A percentile compares a stretch with the other conserved stretches of the same genome.
These are phyloP conservation scores for Aquilaria sinensis DNA, from an alignment of 345 rosid genomes.

Conservation along the genomic window DNA sequence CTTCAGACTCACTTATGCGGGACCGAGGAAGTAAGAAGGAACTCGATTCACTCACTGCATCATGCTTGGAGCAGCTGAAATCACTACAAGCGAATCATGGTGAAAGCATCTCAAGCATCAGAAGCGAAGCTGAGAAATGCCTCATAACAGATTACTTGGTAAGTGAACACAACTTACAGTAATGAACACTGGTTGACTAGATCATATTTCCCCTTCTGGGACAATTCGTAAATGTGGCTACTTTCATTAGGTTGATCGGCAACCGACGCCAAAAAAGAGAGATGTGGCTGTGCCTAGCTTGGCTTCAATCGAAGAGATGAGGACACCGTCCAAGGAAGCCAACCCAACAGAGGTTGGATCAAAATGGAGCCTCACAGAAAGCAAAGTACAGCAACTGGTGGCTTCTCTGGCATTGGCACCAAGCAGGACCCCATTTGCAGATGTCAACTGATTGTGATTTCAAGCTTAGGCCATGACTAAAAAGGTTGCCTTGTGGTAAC, in stretches of 20 bases:
- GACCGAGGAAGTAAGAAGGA: constrained; percentile 55
- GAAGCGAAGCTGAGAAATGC: constrained; percentile 62
- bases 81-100: constrained; percentile 56
- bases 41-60: constrained; percentile 41
- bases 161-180: constrained; percentile 6
- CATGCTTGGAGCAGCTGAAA: constrained; percentile 47
- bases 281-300: constrained; percentile 55
- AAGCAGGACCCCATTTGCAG: constrained; percentile 60
- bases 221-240: not conserved
- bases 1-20: constrained; percentile 45
- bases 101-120: constrained; percentile 39
- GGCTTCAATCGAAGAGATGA: constrained; percentile 68
- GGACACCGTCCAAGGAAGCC: constrained; percentile 17
- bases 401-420: constrained; percentile 27
- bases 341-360: constrained; percentile 19
- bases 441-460: constrained; percentile 34
- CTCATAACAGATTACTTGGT: constrained; percentile 76
- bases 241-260: constrained; percentile 49
- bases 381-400: constrained; percentile 24
- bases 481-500: constrained; percentile 6
- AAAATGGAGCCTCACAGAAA: constrained; percentile 22
- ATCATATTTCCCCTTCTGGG: not conserved
- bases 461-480: not conserved
- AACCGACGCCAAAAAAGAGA: constrained; percentile 46
- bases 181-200: too few relatives aligned